Evolutionary conservation across 1,139 yeast genomes (phyloP), one percentile per base, ranked within the genome.

Genomic region (Blastobotrys illinoisensis): DNA sequence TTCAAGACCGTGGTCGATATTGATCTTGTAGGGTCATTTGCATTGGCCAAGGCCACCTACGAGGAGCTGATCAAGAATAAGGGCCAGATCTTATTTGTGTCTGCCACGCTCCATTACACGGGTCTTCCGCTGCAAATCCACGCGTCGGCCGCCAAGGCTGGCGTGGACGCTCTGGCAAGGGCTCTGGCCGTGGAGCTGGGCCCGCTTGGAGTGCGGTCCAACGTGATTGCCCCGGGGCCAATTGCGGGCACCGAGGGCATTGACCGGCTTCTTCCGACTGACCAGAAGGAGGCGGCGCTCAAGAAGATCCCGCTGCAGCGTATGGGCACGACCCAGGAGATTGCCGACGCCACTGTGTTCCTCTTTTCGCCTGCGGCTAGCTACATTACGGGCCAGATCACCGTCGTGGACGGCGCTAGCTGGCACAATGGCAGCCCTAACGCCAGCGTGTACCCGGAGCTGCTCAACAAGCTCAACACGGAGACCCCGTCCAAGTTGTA

Each of bases 101-200:
- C 90, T 53, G 95, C 97, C 1, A 89, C 97, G 0, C 75, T 90
- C 55, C 97, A 90, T 70, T 88, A 87, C 70, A 81, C 85, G 63
- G 97, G 97, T 18, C 81, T 86, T 47, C 96, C 96, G 6, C 82
- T 86, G 72, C 97, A 90, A 71, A 67, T 81, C 5, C 97, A 89
- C 62, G 96, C 88, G 1, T 86, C 90, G 1, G 96, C 97, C 0
- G 97, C 97, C 5, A 90, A 90, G 72, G 96, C 97, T 1, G 97
- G 96, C 19, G 81, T 90, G 40, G 97, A 91, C 67, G 95, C 96
- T 0, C 74, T 90, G 47, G 83, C 90, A 19, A 83, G 85, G 61
- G 85, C 89, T 0, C 71, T 90, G 58, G 95, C 97, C 0, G 90
- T 88, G 7, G 97, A 90, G 70, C 75, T 88, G 58, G 97, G 97